Base-by-base conservation (phyloP, 768 basidiomycete species). In the Lyophyllum atratum region DNA sequence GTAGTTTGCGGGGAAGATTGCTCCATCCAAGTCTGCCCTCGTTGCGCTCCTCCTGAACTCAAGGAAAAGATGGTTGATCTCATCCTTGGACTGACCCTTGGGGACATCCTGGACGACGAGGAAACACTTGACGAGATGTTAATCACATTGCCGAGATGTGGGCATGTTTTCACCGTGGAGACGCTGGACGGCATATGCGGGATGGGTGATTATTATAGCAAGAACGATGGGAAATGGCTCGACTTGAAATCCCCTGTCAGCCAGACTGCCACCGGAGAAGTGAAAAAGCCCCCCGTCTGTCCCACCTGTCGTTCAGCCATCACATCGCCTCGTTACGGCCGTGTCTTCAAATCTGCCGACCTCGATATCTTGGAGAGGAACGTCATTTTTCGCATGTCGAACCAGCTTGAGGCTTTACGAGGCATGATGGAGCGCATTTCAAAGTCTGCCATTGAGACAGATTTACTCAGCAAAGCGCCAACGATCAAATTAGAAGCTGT, bases 1-100 rank as follows among this genome's bases (percentile, higher is more conserved):
- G 40, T 54, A 89, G 87, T 90, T 0, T 89, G 87, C 53, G 86
- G 88, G 7, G 89, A 91, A 67, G 70, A 77, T 15, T 91, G 89
- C 62, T 31, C 54, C 0, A 64, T 74, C 1, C 87, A 89, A 69
- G 59, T 76, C 7, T 91, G 89, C 59, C 76, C 77, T 2, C 15
- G 54, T 4, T 90, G 89, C 58, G 76, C 79, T 1, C 49, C 79
- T 12, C 64, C 64, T 1, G 69, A 76, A 1, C 55, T 68, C 21
- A 75, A 73, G 50, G 58, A 70, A 1, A 69, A 72, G 24, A 72
- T 87, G 14, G 87, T 85, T 19, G 89, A 90, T 63, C 60, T 87
- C n/a, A 72, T 89, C 58, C 62, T 86, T 70, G 72, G 78, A 24
- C 76, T 78, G 14, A 76, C 76, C 0, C 68, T 90, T 5, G 69